A percentile compares a stretch with the other conserved stretches of the same genome.
phyloP scores from a whole-genome alignment of 106 monocot species.

The Dioscorea dumetorum region DNA sequence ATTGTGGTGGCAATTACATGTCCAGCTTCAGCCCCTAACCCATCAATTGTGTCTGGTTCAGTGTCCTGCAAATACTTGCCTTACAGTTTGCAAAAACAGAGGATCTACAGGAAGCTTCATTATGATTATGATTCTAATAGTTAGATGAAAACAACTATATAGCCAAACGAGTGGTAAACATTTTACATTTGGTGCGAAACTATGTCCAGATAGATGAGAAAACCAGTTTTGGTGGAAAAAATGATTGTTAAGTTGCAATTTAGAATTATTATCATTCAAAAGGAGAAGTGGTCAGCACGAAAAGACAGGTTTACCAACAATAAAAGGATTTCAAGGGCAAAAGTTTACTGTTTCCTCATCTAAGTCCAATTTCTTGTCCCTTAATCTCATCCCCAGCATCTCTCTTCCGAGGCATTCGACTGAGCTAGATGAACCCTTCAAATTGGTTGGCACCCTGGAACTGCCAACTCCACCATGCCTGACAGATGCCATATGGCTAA shows the following conservation, averaged over 20 bases:
- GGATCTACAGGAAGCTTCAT: not conserved
- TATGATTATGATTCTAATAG: not conserved
- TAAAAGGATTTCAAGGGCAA: not conserved
- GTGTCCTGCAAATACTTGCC: constrained; percentile 13
- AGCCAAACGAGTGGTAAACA: not conserved
- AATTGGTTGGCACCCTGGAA: constrained; percentile 9
- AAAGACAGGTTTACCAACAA: constrained; percentile 1
- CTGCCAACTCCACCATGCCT: constrained; percentile 13
- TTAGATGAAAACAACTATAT: not conserved
- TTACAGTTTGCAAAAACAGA: not conserved
- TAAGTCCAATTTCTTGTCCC: constrained; percentile 12
- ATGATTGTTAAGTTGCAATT: not conserved
- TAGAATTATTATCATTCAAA: too few species aligned
- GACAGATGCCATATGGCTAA: constrained; percentile 14
- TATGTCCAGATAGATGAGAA: not conserved
- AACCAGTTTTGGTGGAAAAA: not conserved
- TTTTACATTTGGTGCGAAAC: not conserved
- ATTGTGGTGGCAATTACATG: constrained; percentile 26
- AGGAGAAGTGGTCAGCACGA: not conserved
- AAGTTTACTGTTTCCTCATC: constrained; percentile 19
- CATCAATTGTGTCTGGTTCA: constrained; percentile 26
- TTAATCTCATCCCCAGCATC: constrained; percentile 27
- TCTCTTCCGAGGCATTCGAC: constrained; percentile 28
- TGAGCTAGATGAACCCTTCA: constrained; percentile 25
- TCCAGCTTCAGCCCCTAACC: constrained; percentile 21